Percentiles rank a stretch among this genome's conserved stretches.
phyloP scores from a whole-genome alignment of 1,284 basidiomycete species.

The Malassezia yamatoensis region DNA sequence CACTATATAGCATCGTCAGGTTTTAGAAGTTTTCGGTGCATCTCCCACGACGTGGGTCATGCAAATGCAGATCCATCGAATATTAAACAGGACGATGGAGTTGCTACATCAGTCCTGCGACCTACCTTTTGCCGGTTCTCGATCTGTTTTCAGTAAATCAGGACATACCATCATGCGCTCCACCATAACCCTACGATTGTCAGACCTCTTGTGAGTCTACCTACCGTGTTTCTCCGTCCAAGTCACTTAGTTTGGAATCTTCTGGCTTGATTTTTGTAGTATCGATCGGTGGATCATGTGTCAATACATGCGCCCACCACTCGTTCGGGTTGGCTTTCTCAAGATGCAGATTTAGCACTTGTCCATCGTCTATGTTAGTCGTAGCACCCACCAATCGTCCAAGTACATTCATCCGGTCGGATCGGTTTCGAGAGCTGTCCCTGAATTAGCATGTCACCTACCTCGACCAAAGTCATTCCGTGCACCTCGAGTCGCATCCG shows the following conservation, averaged over 20 bases:
- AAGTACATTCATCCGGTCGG: constrained; percentile 91
- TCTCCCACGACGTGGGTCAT: not conserved
- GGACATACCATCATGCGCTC: constrained; percentile 99
- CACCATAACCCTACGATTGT: constrained; percentile 73
- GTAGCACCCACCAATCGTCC: constrained; percentile 66
- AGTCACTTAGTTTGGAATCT: constrained; percentile 88
- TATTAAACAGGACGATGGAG: not conserved
- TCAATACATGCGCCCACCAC: constrained; percentile 97
- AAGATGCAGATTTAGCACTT: constrained; percentile 62
- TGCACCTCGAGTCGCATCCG: constrained; percentile 75
- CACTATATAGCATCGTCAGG: too few relatives aligned
- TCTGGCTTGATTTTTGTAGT: constrained; percentile 91
- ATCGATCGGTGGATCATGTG: constrained; percentile 91
- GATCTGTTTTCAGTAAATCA: constrained; percentile 55
- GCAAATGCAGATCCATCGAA: not conserved
- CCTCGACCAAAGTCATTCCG: constrained; percentile 59
- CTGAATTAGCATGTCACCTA: constrained; percentile 31
- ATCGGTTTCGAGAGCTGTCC: constrained; percentile 90
- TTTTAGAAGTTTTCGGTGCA: too few relatives aligned
- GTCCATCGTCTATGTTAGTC: constrained; percentile 56
- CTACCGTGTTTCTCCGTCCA: constrained; percentile 82
- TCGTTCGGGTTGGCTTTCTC: constrained; percentile 77
- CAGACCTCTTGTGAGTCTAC: constrained; percentile 8
- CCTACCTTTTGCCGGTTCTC: constrained; percentile 95
- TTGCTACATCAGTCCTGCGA: constrained; percentile 51